Percentiles rank a stretch among this genome's conserved stretches.
These are phyloP conservation scores for Amauroascus niger DNA, from an alignment of 2,329 filamentous ascomycete species.

Conservation along the genomic window DNA sequence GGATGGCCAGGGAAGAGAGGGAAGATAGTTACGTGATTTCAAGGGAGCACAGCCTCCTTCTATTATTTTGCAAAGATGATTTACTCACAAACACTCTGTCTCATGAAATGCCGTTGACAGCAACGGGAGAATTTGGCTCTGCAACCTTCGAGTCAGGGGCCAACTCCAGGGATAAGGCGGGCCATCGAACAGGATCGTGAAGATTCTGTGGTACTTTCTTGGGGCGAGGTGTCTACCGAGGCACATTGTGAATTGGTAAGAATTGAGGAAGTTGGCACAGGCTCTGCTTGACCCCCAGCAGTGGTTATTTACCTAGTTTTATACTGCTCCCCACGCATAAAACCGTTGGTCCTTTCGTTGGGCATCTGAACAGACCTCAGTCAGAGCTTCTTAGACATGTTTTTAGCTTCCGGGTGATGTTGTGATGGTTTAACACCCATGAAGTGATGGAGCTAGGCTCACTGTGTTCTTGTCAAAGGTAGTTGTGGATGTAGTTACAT, in stretches of 20 bases:
- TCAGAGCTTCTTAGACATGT: too few relatives aligned
- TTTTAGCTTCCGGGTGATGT: too few relatives aligned
- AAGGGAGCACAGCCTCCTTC: not conserved
- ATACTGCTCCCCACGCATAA: too few relatives aligned
- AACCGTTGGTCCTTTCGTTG: too few relatives aligned
- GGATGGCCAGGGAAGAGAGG: conserved; percentile 39
- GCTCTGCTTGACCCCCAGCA: too few relatives aligned
- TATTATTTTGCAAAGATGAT: conserved; percentile 4
- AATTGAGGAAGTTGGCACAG: not conserved
- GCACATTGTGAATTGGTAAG: not conserved
- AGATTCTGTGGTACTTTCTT: not conserved
- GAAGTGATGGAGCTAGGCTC: too few relatives aligned
- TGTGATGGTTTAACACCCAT: too few relatives aligned
- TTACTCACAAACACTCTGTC: conserved; percentile 25
- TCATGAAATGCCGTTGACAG: conserved; percentile 80
- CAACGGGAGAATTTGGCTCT: conserved; percentile 73
- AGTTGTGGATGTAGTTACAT: too few relatives aligned
- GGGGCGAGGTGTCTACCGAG: too few relatives aligned
- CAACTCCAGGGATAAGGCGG: conserved; percentile 47
- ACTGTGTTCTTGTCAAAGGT: too few relatives aligned
- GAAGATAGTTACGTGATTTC: conserved; percentile 30
- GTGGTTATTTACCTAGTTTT: too few relatives aligned
- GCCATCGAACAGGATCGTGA: not conserved
- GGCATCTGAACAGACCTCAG: too few relatives aligned
- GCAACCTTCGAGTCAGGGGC: conserved; percentile 64